These are phyloP conservation scores for Peltaster fructicola DNA, from an alignment of 2,329 filamentous ascomycete genomes.

Conservation along the genomic window DNA sequence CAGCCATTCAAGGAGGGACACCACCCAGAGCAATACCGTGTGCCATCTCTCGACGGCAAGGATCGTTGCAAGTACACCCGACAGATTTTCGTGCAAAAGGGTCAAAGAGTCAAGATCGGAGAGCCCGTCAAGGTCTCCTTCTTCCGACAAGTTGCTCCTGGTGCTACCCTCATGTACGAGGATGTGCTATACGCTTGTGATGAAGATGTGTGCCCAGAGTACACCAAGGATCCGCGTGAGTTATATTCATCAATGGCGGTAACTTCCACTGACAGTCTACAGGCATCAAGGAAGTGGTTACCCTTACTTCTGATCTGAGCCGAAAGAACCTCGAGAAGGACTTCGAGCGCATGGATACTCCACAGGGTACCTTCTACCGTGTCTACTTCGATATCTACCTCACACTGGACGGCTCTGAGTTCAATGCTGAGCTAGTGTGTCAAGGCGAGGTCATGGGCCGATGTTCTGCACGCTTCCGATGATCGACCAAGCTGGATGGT, in stretches of 20 bases:
- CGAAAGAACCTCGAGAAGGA: conserved; percentile 98
- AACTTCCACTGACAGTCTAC: conserved; percentile 5
- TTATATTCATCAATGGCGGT: conserved; percentile 14
- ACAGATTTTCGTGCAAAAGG: conserved; percentile 97
- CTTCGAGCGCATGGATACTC: conserved; percentile 97
- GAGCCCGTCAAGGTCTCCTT: conserved; percentile 98
- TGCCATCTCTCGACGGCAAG: conserved; percentile 89
- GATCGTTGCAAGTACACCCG: conserved; percentile 97
- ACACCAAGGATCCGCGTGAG: conserved; percentile 98
- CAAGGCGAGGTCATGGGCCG: conserved; percentile 98
- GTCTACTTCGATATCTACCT: conserved; percentile 57
- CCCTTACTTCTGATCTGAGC: conserved; percentile 87
- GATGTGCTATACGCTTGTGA: conserved; percentile 96
- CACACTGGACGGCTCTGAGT: conserved; percentile 90
- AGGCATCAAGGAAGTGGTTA: conserved; percentile 99
- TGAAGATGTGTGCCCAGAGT: conserved; percentile 94
- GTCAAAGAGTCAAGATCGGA: conserved; percentile 96
- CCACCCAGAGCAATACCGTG: conserved; percentile 93
- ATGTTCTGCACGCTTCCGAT: conserved; percentile 76
- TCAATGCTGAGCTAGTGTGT: conserved; percentile 96
- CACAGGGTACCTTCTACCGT: conserved; percentile 88
- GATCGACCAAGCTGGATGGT: too few relatives aligned
- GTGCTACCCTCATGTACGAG: conserved; percentile 97
- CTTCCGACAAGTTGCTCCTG: conserved; percentile 92
- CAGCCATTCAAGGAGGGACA: conserved; percentile 99